Evolutionary conservation across 2,329 filamentous ascomycete genomes (phyloP), one percentile per base, ranked within the genome.

Genomic region (Trichoderma koningiopsis): DNA sequence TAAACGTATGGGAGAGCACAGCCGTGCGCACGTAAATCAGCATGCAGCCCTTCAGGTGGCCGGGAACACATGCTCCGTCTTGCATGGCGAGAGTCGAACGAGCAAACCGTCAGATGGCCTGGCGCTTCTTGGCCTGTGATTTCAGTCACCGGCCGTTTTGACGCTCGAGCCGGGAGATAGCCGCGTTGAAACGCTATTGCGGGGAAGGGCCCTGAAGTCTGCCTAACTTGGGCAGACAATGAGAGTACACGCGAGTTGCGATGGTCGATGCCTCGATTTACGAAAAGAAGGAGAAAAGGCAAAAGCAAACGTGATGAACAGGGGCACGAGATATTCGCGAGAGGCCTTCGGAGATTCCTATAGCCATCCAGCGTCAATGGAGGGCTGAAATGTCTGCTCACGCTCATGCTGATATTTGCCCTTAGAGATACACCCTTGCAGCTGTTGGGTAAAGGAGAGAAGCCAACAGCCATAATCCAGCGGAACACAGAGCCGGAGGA

Each of bases 31-130:
- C 58, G 61, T 47, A 57, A 55, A 59, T 27, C 27, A 47, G 63
- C 33, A 56, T 59, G 63, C 55, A 57, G 56, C 56, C 56, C 53
- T 70, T 71, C 70, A 72, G 72, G 71, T 67, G 72, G 70, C 70
- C 72, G 70, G 70, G 71, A 63, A 70, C 69, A 70, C 69, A 72
- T 55, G 70, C 63, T 68, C 68, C 64, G 63, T 59, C 63, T 53
- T 68, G 68, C 68, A 70, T 69, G 68, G 19, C 40, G 19, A 24
- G 19, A 43, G 22, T 68, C 63, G 47, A 53, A 56, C 49, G 59
- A 22, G 60, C 47, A 53, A 37, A 31, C 62, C 59, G 70, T 70
- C 71, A 72, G 70, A 68, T 60, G 70, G 61, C 24, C 56, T 47
- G 59, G 27, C 31, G 66, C 53, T 29, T 55, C 37, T 59, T 37